phyloP scores from a whole-genome alignment of 2,329 filamentous ascomycete genomes.

The Sporothrix brasiliensis region DNA sequence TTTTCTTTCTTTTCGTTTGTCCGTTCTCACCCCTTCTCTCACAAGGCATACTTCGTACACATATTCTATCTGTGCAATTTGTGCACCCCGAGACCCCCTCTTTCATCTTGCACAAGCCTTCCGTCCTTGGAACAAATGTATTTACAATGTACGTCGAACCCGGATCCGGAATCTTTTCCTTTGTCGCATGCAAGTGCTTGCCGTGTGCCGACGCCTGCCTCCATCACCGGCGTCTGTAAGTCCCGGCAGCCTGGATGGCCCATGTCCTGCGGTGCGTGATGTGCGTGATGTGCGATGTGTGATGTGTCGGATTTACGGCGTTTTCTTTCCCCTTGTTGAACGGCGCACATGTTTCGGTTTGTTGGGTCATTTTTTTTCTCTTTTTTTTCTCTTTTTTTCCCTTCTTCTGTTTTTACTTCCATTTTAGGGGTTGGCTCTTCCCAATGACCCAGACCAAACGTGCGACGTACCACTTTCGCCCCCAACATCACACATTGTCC shows the following conservation, averaged over 20 bases:
- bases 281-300: neutral
- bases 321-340: neutral
- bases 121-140: no score
- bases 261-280: neutral
- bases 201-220: constrained; percentile 12
- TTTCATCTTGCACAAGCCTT: neutral
- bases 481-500: neutral
- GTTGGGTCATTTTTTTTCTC: neutral
- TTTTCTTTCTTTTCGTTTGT: neutral
- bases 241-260: constrained; percentile 20
- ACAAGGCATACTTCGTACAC: no score
- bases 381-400: neutral
- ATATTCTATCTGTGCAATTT: neutral
- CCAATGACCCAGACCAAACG: neutral
- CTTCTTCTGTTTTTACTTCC: no score
- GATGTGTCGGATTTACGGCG: neutral
- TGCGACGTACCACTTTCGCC: neutral
- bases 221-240: constrained; percentile 6
- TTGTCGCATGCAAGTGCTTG: constrained; percentile 5
- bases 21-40: neutral
- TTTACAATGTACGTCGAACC: no score
- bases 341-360: neutral
- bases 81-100: neutral
- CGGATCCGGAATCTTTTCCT: no score
- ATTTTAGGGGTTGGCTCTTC: no score